These are phyloP conservation scores for Trichoderma brevicompactum DNA, from an alignment of 2,329 filamentous ascomycete genomes.

Conservation along the genomic window DNA sequence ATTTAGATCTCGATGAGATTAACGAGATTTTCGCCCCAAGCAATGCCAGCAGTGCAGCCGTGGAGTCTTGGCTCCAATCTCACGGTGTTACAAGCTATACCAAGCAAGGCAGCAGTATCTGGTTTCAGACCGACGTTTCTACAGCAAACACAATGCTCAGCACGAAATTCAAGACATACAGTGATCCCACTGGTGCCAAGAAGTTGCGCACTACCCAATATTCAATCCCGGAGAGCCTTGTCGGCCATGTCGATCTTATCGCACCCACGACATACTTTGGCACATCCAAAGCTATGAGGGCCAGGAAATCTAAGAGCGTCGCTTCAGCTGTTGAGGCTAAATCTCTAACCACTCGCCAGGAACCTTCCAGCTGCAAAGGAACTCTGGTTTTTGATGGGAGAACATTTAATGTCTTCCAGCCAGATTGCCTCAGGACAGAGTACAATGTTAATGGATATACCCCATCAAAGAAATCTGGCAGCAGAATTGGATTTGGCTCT, in stretches of 20 bases:
- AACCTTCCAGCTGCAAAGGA: conserved; percentile 9
- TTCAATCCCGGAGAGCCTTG: conserved; percentile 30
- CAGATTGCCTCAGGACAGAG: conserved; percentile 27
- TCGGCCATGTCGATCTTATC: conserved; percentile 31
- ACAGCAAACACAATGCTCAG: conserved; percentile 18
- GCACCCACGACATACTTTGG: conserved; percentile 31
- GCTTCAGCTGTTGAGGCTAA: background rate
- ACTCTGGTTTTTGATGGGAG: background rate
- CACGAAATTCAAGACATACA: conserved; percentile 17
- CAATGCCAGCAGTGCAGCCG: background rate
- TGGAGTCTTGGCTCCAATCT: conserved; percentile 21
- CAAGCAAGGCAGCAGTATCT: conserved; percentile 1
- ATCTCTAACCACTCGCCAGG: background rate
- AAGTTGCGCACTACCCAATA: conserved; percentile 31
- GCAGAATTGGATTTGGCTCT: conserved; percentile 27
- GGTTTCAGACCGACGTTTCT: conserved; percentile 13
- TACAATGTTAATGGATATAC: conserved; percentile 31
- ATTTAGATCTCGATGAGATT: conserved; percentile 4
- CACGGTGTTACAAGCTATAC: conserved; percentile 9
- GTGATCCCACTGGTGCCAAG: background rate
- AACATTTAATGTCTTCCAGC: conserved; percentile 18
- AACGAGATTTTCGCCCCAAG: conserved; percentile 9
- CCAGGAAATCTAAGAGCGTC: background rate
- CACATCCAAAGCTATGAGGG: conserved; percentile 17
- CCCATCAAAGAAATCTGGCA: conserved; percentile 23